Percentiles rank a stretch among this genome's conserved stretches.
Conservation (phyloP, 495 filamentous ascomycete genomes). For the Neurospora tetraspora region DNA sequence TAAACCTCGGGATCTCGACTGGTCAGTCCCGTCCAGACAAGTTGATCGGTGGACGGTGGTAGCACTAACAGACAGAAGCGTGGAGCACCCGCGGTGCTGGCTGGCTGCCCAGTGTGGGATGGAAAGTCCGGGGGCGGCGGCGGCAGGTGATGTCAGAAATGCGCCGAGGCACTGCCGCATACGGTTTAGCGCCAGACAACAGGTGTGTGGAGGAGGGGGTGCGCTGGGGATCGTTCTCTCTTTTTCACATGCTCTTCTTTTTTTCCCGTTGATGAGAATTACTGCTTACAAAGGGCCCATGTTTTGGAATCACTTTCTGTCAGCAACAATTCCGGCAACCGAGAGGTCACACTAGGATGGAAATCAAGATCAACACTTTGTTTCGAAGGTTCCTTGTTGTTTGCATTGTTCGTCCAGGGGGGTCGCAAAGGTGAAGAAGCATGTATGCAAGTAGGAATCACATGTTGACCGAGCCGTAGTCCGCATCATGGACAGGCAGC, state of each 20-base stretch:
- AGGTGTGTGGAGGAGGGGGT: neutral
- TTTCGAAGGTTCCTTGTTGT: neutral
- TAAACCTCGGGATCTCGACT: neutral
- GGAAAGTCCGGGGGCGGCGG: conserved; percentile 1
- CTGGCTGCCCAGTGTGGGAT: neutral
- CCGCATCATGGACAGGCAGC: neutral
- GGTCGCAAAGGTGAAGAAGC: too few relatives aligned
- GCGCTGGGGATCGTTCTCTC: neutral
- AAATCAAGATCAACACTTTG: neutral
- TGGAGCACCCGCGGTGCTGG: neutral
- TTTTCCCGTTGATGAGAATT: neutral
- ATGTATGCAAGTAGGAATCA: neutral
- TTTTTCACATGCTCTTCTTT: neutral
- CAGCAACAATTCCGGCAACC: too few relatives aligned
- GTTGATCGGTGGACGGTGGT: neutral
- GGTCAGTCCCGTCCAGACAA: too few relatives aligned
- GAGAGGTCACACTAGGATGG: neutral
- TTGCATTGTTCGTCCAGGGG: neutral
- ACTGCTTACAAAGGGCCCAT: neutral
- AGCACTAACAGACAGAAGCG: neutral
- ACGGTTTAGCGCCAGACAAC: conserved; percentile 15
- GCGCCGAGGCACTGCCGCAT: conserved; percentile 26
- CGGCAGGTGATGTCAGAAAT: conserved; percentile 28
- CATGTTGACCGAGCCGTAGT: neutral
- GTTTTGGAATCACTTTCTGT: neutral